A percentile compares a stretch with the other conserved stretches of the same genome.
Conservation (phyloP, 306 rosid genomes). For the Acacia crassicarpa region DNA sequence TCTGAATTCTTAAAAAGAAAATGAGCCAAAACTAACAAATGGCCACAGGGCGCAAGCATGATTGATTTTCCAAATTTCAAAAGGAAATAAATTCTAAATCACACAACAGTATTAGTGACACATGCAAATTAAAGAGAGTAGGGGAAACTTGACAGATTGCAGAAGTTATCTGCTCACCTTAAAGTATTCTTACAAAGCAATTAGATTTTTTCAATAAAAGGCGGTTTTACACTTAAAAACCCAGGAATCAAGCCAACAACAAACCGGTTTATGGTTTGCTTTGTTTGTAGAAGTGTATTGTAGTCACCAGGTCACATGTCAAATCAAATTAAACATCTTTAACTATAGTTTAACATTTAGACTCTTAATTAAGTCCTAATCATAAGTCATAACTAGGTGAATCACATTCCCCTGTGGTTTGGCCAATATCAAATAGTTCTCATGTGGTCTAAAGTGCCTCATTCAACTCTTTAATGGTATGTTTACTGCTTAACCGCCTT, state of each 20-base stretch:
- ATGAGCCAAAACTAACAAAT: slow-evolving; percentile 18
- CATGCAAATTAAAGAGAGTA: slow-evolving; percentile 3
- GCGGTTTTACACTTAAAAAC: not conserved
- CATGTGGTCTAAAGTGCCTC: not conserved
- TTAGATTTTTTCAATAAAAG: slow-evolving; percentile 7
- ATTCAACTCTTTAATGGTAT: not conserved
- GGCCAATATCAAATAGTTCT: not conserved
- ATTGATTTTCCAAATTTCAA: slow-evolving; percentile 15
- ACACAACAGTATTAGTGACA: not conserved
- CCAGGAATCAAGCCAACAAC: slow-evolving; percentile 12
- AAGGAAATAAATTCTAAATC: slow-evolving; percentile 23
- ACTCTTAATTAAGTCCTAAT: slow-evolving; percentile 19
- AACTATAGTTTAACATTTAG: not conserved
- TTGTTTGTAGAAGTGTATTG: not conserved
- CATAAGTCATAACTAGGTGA: slow-evolving; percentile 1
- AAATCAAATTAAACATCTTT: not conserved
- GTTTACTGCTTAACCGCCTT: not conserved
- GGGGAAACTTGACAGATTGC: not conserved
- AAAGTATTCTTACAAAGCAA: slow-evolving; percentile 1
- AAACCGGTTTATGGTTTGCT: slow-evolving; percentile 6
- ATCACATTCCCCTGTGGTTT: not conserved
- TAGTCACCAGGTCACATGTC: slow-evolving; percentile 1
- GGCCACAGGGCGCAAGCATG: slow-evolving; percentile 4
- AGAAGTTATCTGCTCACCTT: slow-evolving; percentile 4
- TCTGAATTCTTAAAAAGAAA: slow-evolving; percentile 11